Evolutionary conservation across 192 early-diverging fungal genomes (phyloP).

Genomic region (Geranomyces michiganensis): DNA sequence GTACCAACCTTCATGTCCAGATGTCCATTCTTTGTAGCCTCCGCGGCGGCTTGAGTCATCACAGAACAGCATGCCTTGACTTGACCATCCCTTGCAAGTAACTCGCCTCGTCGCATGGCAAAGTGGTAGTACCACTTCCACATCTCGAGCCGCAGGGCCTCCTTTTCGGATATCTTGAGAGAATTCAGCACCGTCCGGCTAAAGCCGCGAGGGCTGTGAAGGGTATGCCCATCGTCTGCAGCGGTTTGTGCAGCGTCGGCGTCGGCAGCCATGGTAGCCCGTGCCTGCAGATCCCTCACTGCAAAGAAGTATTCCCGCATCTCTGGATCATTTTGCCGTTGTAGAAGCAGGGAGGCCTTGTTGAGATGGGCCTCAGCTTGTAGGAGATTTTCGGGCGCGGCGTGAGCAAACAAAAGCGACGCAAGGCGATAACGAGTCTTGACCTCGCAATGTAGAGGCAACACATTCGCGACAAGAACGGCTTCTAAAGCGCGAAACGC

Average conservation of each 20-base stretch:
- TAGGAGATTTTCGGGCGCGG: slow-evolving; percentile 6
- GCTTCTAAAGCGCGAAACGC: slow-evolving; percentile 34
- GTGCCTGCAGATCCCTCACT: slow-evolving; percentile 29
- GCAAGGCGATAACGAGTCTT: slow-evolving; percentile 29
- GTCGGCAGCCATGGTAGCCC: slow-evolving; percentile 14
- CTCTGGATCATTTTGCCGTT: slow-evolving; percentile 13
- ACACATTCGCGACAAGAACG: slow-evolving; percentile 12
- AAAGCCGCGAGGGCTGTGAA: neutral
- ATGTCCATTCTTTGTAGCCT: slow-evolving; percentile 19
- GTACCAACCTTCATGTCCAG: slow-evolving; percentile 29
- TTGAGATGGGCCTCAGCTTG: slow-evolving; percentile 31
- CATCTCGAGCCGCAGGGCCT: slow-evolving; percentile 4
- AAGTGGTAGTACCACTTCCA: slow-evolving; percentile 42
- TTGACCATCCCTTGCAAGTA: slow-evolving; percentile 21
- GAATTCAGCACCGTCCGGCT: neutral
- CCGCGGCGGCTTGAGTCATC: slow-evolving; percentile 13
- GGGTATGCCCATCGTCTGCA: neutral
- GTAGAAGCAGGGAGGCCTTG: slow-evolving; percentile 3
- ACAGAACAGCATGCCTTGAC: neutral
- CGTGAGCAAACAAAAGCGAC: slow-evolving; percentile 22
- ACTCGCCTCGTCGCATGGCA: slow-evolving; percentile 8
- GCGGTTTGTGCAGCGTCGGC: slow-evolving; percentile 9
- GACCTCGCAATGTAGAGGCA: slow-evolving; percentile 26
- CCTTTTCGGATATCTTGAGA: neutral
- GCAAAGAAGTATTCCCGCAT: slow-evolving; percentile 23